phyloP scores from a whole-genome alignment of 768 basidiomycete species.

The Xerocomus spinulosus region DNA sequence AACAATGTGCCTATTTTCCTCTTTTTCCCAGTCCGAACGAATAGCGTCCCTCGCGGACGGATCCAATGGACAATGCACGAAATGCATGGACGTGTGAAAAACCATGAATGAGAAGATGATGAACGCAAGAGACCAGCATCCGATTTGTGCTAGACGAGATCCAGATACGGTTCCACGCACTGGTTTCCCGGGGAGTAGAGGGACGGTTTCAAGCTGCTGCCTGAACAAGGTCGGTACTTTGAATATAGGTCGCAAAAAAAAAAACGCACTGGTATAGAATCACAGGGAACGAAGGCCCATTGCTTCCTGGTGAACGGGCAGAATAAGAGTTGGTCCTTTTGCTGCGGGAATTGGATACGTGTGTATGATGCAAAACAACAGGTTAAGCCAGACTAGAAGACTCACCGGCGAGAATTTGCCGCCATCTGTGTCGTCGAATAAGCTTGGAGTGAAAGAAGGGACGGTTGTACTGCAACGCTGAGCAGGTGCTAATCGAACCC shows the following conservation, averaged over 20 bases:
- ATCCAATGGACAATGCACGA: background rate
- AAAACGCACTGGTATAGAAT: background rate
- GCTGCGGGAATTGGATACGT: background rate
- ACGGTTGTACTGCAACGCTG: background rate
- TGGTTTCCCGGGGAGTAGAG: background rate
- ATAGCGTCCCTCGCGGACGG: background rate
- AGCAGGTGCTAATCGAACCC: too few relatives aligned
- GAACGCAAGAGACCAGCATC: background rate
- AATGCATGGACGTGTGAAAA: background rate
- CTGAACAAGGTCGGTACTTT: too few relatives aligned
- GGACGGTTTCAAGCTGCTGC: background rate
- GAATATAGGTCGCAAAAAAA: too few relatives aligned
- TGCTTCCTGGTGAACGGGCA: too few relatives aligned
- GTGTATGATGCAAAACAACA: background rate
- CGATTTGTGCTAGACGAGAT: too few relatives aligned
- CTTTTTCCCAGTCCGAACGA: slow-evolving; percentile 7
- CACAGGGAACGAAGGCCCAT: background rate
- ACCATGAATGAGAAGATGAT: background rate
- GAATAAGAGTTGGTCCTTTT: background rate
- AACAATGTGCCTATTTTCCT: background rate
- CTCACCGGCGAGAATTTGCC: background rate
- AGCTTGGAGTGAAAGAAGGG: too few relatives aligned
- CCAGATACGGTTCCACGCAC: too few relatives aligned
- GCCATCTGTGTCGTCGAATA: background rate
- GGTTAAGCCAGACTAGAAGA: background rate